Evolutionary conservation across 805 yeast species (phyloP), one percentile per base, ranked within the genome.

Genomic region (Tetrapisispora pingtungensis): DNA sequence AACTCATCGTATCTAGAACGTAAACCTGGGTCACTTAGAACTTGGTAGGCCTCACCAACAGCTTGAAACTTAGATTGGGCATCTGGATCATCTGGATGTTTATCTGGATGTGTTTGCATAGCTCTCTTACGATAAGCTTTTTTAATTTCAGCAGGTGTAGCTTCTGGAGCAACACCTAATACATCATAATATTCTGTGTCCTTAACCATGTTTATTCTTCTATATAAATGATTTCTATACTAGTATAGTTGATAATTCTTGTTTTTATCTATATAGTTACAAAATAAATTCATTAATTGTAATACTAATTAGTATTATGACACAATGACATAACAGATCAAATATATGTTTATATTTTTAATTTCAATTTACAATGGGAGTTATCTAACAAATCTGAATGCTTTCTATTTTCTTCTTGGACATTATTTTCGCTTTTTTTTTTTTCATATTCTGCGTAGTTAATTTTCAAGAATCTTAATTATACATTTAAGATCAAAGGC

Each of bases 51-150:
- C 49, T 70, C 72, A 44, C 77, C 72, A 20, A 74, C 70, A 46
- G 76, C 84, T 65, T 93, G 96, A 65, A 93, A 93, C 55, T 82
- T 80, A 41, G 75, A 77, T 13, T 90, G 87, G 14, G 98, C 98
- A 12, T 77, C 75, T 34, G 93, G 94, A 61, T 93, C 95, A 56
- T 84, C 80, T n/a, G 95, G 96, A 58, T 90, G 87, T 69, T 93
- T 93, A 63, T 93, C 98, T 1, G 98, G 98, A 63, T 90, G 98
- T 41, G 85, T 84, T 46, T 71, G 72, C 64, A 90, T 83, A 7
- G 97, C 97, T 62, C 80, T 79, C 61, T 84, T 84, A 49, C 98
- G 74, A 65, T 93, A 93, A 0, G 97, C 95, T 62, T 87, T 87
- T 65, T 93, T 93, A 64, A 93, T 85, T 51, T 93, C 95, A 10